These are phyloP conservation scores for Cladosporium halotolerans DNA, from an alignment of 2,329 filamentous ascomycete genomes.

Conservation along the genomic window DNA sequence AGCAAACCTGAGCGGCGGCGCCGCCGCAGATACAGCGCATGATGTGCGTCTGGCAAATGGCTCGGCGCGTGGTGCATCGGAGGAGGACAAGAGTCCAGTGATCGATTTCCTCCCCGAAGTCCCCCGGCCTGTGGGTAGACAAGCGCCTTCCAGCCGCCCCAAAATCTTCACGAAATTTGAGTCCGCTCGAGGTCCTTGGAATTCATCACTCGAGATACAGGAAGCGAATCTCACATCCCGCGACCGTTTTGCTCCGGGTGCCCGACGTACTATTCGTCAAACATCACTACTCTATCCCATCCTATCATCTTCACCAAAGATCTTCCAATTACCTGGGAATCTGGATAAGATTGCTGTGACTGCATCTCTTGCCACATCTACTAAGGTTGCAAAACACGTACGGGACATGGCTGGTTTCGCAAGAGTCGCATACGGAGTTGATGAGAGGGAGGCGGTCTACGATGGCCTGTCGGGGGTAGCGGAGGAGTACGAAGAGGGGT, in stretches of 20 bases:
- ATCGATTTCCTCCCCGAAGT: constrained; percentile 25
- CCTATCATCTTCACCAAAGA: constrained; percentile 74
- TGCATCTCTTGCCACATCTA: constrained; percentile 63
- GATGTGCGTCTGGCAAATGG: constrained; percentile 28
- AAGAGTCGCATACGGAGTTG: constrained; percentile 57
- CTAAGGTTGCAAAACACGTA: constrained; percentile 63
- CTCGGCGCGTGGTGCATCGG: constrained; percentile 20
- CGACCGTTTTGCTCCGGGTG: constrained; percentile 26
- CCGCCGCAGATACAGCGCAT: constrained; percentile 24
- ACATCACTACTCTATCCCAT: constrained; percentile 62
- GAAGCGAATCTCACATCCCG: constrained; percentile 25
- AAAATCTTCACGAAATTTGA: constrained; percentile 39
- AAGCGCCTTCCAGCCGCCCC: constrained; percentile 10
- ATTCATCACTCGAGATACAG: constrained; percentile 25
- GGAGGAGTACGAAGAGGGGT: constrained; percentile 84
- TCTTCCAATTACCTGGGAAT: constrained; percentile 51
- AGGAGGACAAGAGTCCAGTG: constrained; percentile 8
- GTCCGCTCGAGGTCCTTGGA: constrained; percentile 35
- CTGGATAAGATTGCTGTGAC: constrained; percentile 40
- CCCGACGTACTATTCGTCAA: constrained; percentile 32
- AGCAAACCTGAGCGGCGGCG: constrained; percentile 25
- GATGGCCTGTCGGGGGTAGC: constrained; percentile 77
- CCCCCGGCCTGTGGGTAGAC: constrained; percentile 13
- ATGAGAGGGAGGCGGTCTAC: constrained; percentile 76
- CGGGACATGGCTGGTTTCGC: constrained; percentile 50